These are phyloP conservation scores for Chlamydomonas reinhardtii DNA, from an alignment of 163 green algal species.

Conservation along the genomic window DNA sequence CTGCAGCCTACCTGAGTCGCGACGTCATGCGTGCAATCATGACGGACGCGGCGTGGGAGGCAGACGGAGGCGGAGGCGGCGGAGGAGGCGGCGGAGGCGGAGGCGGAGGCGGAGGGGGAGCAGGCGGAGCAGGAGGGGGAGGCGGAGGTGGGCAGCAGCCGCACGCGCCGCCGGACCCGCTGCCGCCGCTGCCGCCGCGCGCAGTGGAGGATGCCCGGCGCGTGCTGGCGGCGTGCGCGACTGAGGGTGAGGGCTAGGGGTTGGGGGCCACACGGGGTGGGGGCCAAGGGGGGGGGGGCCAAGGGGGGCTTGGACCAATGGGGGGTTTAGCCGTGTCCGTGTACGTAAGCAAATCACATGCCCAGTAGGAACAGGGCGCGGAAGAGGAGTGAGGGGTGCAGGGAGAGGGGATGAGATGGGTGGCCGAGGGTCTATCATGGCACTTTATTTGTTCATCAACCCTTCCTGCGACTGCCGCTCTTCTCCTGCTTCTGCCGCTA, in stretches of 20 bases:
- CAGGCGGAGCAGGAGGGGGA: neutral
- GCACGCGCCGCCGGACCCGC: neutral
- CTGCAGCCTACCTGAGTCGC: constrained; percentile 34
- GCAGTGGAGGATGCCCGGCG: constrained; percentile 27
- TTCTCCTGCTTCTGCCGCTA: no score
- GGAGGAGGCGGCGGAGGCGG: neutral
- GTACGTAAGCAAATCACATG: no score
- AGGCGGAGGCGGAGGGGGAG: neutral
- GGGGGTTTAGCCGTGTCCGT: no score
- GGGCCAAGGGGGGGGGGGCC: neutral
- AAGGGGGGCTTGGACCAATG: no score
- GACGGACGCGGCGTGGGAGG: neutral
- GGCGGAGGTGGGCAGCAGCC: neutral
- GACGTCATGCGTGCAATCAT: constrained; percentile 28
- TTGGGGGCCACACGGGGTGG: no score
- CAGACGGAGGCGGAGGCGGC: neutral
- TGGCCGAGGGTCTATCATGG: no score
- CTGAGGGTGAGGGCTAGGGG: constrained; percentile 6
- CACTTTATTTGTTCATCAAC: no score
- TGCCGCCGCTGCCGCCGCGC: constrained; percentile 1
- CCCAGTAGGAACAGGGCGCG: no score
- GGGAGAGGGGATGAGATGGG: no score
- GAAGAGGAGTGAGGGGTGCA: no score
- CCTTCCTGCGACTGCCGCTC: no score
- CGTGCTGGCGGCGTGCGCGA: constrained; percentile 16